These are phyloP conservation scores for Lecanoromycetidae sp. DNA, from an alignment of 2,329 filamentous ascomycete species.

Conservation along the genomic window DNA sequence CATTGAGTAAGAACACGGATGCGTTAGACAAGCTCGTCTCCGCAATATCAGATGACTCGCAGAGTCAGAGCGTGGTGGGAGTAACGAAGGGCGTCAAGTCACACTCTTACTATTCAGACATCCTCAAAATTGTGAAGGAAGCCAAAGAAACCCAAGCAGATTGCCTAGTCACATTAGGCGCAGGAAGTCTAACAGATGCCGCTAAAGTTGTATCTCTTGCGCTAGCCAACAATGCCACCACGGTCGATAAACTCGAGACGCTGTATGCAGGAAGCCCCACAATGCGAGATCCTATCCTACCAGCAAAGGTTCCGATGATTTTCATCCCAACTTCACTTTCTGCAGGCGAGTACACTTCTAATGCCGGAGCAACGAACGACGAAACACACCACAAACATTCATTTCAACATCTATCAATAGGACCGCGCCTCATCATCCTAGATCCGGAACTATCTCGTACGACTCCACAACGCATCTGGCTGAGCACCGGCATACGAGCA, in stretches of 20 bases:
- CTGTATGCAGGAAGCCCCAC: conserved; percentile 23
- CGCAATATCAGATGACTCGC: conserved; percentile 29
- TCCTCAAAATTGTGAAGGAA: conserved; percentile 37
- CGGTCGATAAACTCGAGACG: conserved; percentile 26
- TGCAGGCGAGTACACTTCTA: conserved; percentile 32
- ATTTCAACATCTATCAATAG: conserved; percentile 29
- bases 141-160: conserved; percentile 31
- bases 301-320: conserved; percentile 26
- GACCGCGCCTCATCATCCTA: conserved; percentile 43
- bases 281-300: not conserved
- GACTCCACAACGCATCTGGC: conserved; percentile 44
- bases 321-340: conserved; percentile 33
- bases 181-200: conserved; percentile 44
- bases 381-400: conserved; percentile 27
- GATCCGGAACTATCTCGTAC: conserved; percentile 41
- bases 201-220: conserved; percentile 42
- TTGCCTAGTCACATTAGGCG: conserved; percentile 43
- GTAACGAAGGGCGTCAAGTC: conserved; percentile 40
- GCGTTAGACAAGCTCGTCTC: conserved; percentile 32
- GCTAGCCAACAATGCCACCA: conserved; percentile 37
- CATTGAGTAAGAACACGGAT: conserved; percentile 37
- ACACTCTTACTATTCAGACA: conserved; percentile 43
- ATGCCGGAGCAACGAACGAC: conserved; percentile 31
- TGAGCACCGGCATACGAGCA: conserved; percentile 45
- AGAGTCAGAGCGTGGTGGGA: conserved; percentile 29